Evolutionary conservation across 2,329 filamentous ascomycete species (phyloP).

Genomic region (Beauveria brongniartii): DNA sequence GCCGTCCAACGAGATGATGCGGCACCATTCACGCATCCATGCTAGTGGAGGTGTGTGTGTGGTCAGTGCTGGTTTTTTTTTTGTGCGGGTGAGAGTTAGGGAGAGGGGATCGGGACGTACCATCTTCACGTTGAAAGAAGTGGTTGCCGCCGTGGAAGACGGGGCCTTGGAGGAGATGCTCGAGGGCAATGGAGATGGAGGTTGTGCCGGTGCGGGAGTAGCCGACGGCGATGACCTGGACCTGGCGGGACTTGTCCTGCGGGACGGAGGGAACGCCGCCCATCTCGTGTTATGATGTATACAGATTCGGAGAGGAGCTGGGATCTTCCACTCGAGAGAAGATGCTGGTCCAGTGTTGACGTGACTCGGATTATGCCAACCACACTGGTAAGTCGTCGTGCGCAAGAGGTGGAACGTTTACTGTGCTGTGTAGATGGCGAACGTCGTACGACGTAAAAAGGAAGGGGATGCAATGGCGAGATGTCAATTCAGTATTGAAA

Average conservation of each 20-base stretch:
- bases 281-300: slow-evolving; percentile 13
- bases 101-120: slow-evolving; percentile 15
- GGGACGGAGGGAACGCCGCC: slow-evolving; percentile 24
- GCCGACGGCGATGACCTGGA: slow-evolving; percentile 36
- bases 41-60: background rate
- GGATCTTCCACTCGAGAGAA: too few species aligned
- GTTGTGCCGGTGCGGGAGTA: slow-evolving; percentile 41
- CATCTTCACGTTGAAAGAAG: slow-evolving; percentile 26
- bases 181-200: slow-evolving; percentile 39
- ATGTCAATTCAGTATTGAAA: too few species aligned
- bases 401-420: too few species aligned
- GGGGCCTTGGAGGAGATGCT: slow-evolving; percentile 38
- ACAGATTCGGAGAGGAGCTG: background rate
- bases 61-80: too few species aligned
- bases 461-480: too few species aligned
- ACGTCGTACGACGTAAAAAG: too few species aligned
- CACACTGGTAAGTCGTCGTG: too few species aligned
- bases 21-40: slow-evolving; percentile 6
- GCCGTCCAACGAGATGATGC: slow-evolving; percentile 12
- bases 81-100: too few species aligned
- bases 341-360: too few species aligned
- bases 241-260: slow-evolving; percentile 20
- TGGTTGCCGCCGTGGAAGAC: slow-evolving; percentile 41
- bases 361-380: too few species aligned
- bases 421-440: too few species aligned